Conservation (phyloP, 2,329 filamentous ascomycete genomes). For the Xylariaceae sp. region DNA sequence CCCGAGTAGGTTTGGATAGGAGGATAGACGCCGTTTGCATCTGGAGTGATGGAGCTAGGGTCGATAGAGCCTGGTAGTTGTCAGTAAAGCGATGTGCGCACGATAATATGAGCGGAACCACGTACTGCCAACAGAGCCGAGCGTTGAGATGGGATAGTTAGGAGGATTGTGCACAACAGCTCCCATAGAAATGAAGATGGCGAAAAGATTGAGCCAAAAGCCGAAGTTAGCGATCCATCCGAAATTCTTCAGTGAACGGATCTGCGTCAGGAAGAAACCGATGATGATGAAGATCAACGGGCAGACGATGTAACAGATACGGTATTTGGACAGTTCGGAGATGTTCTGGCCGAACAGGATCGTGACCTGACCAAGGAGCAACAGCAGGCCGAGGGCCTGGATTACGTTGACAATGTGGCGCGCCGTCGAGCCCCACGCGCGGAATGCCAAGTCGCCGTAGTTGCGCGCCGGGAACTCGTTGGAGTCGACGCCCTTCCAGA, state of each 20-base stretch:
- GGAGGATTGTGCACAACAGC: slow-evolving; percentile 14
- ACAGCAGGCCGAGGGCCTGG: slow-evolving; percentile 35
- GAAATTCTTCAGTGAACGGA: slow-evolving; percentile 51
- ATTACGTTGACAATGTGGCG: slow-evolving; percentile 46
- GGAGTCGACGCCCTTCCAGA: slow-evolving; percentile 44
- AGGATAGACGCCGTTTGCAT: slow-evolving; percentile 12
- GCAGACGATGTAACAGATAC: slow-evolving; percentile 51
- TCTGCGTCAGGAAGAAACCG: slow-evolving; percentile 52
- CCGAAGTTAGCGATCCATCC: slow-evolving; percentile 53
- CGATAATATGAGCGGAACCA: background rate
- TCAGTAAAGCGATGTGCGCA: background rate
- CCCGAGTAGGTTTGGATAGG: slow-evolving; percentile 7
- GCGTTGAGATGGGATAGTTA: slow-evolving; percentile 9
- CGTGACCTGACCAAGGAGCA: slow-evolving; percentile 9
- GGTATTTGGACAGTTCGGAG: slow-evolving; percentile 46
- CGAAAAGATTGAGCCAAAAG: slow-evolving; percentile 29
- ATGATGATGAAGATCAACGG: slow-evolving; percentile 46
- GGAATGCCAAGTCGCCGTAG: slow-evolving; percentile 47
- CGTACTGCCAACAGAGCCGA: slow-evolving; percentile 16
- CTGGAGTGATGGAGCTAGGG: slow-evolving; percentile 7
- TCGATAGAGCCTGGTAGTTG: slow-evolving; percentile 11
- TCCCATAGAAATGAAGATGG: slow-evolving; percentile 17
- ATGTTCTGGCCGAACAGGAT: slow-evolving; percentile 34
- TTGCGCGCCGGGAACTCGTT: slow-evolving; percentile 43
- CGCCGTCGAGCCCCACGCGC: slow-evolving; percentile 41